Evolutionary conservation across 2,329 filamentous ascomycete genomes (phyloP).

Genomic region (Colletotrichum nymphaeae): DNA sequence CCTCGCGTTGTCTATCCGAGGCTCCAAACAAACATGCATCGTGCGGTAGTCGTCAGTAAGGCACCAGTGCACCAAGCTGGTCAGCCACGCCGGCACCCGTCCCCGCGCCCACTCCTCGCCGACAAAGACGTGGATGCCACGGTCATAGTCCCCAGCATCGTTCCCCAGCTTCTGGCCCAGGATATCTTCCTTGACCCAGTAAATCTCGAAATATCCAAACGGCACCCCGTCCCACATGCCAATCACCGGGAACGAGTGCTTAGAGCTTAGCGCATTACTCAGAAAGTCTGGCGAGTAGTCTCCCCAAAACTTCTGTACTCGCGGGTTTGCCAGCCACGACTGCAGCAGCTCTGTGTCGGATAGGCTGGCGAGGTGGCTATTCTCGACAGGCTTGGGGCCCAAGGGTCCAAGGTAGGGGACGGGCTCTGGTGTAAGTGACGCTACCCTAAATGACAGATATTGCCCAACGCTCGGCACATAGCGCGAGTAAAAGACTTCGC

Average conservation of each 20-base stretch:
- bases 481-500: slow-evolving; percentile 90
- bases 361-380: slow-evolving; percentile 54
- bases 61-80: slow-evolving; percentile 87
- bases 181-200: slow-evolving; percentile 95
- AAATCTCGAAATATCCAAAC: slow-evolving; percentile 97
- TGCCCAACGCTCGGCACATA: slow-evolving; percentile 85
- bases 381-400: slow-evolving; percentile 52
- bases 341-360: slow-evolving; percentile 74
- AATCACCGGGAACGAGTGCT: slow-evolving; percentile 89
- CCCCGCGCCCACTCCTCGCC: slow-evolving; percentile 94
- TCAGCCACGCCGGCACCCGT: slow-evolving; percentile 84
- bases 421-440: slow-evolving; percentile 73
- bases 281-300: slow-evolving; percentile 75
- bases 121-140: slow-evolving; percentile 88
- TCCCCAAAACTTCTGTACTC: slow-evolving; percentile 89
- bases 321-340: slow-evolving; percentile 88
- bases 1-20: slow-evolving; percentile 88
- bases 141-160: slow-evolving; percentile 81
- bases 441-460: slow-evolving; percentile 90
- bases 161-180: slow-evolving; percentile 77
- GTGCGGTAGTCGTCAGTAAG: slow-evolving; percentile 83
- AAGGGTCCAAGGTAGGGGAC: slow-evolving; percentile 73
- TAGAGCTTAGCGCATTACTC: slow-evolving; percentile 69
- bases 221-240: slow-evolving; percentile 95
- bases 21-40: slow-evolving; percentile 86